A percentile compares a stretch with the other conserved stretches of the same genome.
Conservation (phyloP, 1,139 yeast genomes). For the Diutina neorugosa region DNA sequence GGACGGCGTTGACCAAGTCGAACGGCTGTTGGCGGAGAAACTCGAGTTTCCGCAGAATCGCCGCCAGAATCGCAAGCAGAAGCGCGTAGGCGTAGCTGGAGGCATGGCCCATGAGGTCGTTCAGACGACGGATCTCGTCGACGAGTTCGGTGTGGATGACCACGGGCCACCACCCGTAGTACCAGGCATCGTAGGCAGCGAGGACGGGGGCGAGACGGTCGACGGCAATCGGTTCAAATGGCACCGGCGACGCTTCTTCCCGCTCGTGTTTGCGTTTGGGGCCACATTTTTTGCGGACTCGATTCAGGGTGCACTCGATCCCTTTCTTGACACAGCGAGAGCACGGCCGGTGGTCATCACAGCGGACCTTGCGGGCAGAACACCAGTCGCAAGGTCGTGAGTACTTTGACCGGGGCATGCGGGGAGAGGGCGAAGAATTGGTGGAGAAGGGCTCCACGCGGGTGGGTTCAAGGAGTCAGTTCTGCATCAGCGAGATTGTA, state of each 20-base stretch:
- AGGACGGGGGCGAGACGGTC: background rate
- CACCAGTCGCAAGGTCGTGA: constrained; percentile 13
- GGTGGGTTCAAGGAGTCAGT: too few relatives aligned
- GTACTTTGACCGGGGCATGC: constrained; percentile 8
- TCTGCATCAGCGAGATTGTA: too few relatives aligned
- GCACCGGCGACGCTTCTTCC: background rate
- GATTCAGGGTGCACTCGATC: constrained; percentile 10
- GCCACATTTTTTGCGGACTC: constrained; percentile 11
- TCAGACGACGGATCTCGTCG: background rate
- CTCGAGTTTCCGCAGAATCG: background rate
- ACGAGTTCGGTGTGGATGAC: background rate
- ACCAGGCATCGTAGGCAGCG: background rate
- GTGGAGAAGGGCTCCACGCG: background rate
- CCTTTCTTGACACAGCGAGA: constrained; percentile 5
- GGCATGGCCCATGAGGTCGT: background rate
- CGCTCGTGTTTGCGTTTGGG: constrained; percentile 6
- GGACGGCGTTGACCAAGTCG: background rate
- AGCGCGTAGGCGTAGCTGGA: background rate
- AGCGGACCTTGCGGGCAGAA: constrained; percentile 11
- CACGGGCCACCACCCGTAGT: constrained; percentile 4
- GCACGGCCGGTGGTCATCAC: constrained; percentile 9
- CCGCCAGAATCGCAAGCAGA: background rate
- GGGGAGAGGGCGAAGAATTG: background rate
- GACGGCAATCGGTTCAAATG: background rate
- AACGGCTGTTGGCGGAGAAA: background rate